Conservation (phyloP, 495 filamentous ascomycete species). For the Penicillium diatomitis region DNA sequence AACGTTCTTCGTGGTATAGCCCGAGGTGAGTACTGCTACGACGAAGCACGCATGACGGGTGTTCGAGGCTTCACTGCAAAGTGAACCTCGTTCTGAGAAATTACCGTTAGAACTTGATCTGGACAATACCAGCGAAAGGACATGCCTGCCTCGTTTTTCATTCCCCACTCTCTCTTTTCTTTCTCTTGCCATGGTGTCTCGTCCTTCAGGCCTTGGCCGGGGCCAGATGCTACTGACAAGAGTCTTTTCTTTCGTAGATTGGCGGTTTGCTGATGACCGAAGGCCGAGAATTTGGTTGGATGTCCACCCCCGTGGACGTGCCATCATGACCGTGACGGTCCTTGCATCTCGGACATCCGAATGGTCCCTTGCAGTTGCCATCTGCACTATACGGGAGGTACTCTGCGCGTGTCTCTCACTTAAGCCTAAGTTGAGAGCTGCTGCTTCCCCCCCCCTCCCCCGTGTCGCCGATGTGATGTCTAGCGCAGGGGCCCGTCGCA, state of each 20-base stretch:
- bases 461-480: too few species aligned
- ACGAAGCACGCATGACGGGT: slow-evolving; percentile 26
- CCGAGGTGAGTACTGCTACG: slow-evolving; percentile 11
- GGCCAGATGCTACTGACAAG: slow-evolving; percentile 10
- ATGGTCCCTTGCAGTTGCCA: too few species aligned
- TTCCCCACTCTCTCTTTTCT: slow-evolving; percentile 4
- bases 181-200: slow-evolving; percentile 3
- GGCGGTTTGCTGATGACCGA: slow-evolving; percentile 10
- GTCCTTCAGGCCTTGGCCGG: slow-evolving; percentile 1
- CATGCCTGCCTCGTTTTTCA: slow-evolving; percentile 27
- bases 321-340: neutral
- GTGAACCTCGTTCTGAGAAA: slow-evolving; percentile 35
- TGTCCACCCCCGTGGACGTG: neutral
- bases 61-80: slow-evolving; percentile 25
- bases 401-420: too few species aligned
- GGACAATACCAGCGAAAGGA: slow-evolving; percentile 47
- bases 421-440: too few species aligned
- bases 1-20: neutral
- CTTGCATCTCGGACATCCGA: neutral
- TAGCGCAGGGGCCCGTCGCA: too few species aligned
- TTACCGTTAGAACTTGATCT: slow-evolving; percentile 47
- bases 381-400: too few species aligned
- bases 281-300: neutral
- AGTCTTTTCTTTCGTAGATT: slow-evolving; percentile 5
- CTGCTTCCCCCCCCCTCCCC: too few species aligned